A percentile compares a stretch with the other conserved stretches of the same genome.
phyloP scores from a whole-genome alignment of 495 filamentous ascomycete genomes.

The Lichenothelia convexa region DNA sequence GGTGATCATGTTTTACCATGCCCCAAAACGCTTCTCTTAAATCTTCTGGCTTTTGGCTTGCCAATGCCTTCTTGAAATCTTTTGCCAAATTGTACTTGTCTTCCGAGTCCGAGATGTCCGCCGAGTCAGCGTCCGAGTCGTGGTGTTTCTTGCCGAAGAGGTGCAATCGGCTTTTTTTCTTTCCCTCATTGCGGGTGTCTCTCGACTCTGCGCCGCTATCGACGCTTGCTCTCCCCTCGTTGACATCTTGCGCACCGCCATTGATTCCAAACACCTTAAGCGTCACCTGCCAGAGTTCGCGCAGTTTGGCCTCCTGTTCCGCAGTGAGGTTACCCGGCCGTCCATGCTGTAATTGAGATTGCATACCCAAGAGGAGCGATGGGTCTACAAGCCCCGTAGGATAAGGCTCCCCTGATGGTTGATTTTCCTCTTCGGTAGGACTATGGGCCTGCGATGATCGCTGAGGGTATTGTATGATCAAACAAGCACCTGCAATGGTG shows the following conservation, averaged over 20 bases:
- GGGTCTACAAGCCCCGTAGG: no score
- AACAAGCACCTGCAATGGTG: not conserved
- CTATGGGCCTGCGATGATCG: no score
- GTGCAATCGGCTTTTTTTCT: conserved; percentile 49
- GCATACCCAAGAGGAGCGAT: conserved; percentile 19
- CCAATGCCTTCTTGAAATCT: conserved; percentile 64
- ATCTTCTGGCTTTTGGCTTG: conserved; percentile 54
- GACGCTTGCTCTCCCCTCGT: not conserved
- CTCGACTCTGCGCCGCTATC: not conserved
- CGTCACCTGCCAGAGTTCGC: conserved; percentile 64
- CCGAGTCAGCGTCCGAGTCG: conserved; percentile 22
- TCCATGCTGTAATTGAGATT: conserved; percentile 40
- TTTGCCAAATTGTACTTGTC: conserved; percentile 90
- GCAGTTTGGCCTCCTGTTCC: conserved; percentile 76
- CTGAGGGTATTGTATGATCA: not conserved
- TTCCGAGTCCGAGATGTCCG: conserved; percentile 35
- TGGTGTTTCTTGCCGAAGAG: conserved; percentile 45
- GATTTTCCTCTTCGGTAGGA: no score
- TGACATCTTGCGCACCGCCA: not conserved
- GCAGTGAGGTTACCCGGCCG: conserved; percentile 72
- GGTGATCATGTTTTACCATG: conserved; percentile 93
- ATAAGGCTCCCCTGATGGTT: no score
- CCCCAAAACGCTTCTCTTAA: conserved; percentile 74
- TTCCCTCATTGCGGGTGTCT: conserved; percentile 15
- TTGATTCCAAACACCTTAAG: conserved; percentile 54